Evolutionary conservation across 1,284 basidiomycete species (phyloP).

Genomic region (Cryptococcus amylolentus): DNA sequence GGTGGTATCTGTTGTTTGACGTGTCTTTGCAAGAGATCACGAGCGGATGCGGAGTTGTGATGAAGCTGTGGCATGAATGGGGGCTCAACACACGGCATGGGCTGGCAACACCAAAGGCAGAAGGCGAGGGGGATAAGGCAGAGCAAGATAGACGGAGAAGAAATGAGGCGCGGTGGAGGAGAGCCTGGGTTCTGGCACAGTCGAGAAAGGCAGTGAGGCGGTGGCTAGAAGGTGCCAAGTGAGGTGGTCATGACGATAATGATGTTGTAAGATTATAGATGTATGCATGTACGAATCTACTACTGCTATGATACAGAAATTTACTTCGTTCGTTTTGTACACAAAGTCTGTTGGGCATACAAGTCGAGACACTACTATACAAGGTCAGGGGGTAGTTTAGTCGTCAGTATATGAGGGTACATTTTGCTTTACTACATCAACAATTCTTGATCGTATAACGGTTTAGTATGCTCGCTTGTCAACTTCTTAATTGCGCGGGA

Average conservation of each 20-base stretch:
- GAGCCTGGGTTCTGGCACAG: constrained; percentile 55
- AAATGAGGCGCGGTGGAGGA: constrained; percentile 57
- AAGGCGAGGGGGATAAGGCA: constrained; percentile 51
- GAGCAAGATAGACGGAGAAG: constrained; percentile 12
- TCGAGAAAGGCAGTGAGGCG: constrained; percentile 38
- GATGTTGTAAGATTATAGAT: no score
- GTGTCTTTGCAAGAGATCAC: constrained; percentile 78
- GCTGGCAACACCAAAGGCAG: background rate
- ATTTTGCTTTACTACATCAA: no score
- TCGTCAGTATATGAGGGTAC: no score
- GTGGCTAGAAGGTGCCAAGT: constrained; percentile 55
- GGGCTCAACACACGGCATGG: constrained; percentile 17
- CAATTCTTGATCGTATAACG: no score
- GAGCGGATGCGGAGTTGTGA: constrained; percentile 71
- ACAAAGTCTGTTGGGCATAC: no score
- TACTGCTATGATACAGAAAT: background rate
- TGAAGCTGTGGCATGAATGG: constrained; percentile 60
- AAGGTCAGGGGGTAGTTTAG: no score
- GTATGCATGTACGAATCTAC: no score
- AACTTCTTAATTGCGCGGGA: background rate
- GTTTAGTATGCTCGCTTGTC: background rate
- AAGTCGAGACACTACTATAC: no score
- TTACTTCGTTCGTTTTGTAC: background rate
- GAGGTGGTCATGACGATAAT: constrained; percentile 9
- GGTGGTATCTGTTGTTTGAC: constrained; percentile 89